phyloP scores from a whole-genome alignment of 108 stramenopile species.

The Stephanodiscus triporus region DNA sequence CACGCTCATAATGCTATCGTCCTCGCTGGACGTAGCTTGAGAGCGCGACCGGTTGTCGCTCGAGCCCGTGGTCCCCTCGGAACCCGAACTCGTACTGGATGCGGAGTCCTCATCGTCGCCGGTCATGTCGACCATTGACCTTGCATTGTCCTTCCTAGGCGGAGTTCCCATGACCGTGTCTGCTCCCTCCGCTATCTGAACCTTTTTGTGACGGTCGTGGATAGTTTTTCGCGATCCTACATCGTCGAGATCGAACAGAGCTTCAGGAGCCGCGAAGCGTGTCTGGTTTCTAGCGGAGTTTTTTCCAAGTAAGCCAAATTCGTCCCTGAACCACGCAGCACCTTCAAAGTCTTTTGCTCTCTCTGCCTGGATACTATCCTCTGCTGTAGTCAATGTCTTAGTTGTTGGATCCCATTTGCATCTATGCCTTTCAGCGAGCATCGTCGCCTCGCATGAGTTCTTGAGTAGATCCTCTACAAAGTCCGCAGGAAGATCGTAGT shows the following conservation, averaged over 20 bases:
- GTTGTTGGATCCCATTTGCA: neutral
- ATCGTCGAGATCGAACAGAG: neutral
- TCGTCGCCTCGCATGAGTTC: neutral
- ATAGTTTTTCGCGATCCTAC: neutral
- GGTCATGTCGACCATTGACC: neutral
- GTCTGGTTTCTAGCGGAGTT: neutral
- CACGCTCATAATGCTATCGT: neutral
- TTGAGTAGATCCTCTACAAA: neutral
- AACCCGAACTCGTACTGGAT: neutral
- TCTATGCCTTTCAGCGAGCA: neutral
- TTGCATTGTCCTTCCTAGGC: neutral
- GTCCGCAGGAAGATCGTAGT: neutral
- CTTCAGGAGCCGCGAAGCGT: too few relatives aligned
- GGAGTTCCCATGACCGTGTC: neutral
- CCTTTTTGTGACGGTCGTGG: neutral
- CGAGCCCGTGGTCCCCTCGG: neutral
- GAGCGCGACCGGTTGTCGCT: neutral
- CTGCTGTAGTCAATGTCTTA: neutral
- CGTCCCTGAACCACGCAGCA: constrained; percentile 6
- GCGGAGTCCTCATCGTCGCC: neutral
- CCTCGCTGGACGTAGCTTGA: neutral
- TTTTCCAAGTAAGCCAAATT: neutral
- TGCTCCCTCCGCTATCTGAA: neutral
- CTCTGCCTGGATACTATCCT: neutral
- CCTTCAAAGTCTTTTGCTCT: neutral